phyloP scores from a whole-genome alignment of 108 stramenopile genomes.

The Craspedostauros australis region DNA sequence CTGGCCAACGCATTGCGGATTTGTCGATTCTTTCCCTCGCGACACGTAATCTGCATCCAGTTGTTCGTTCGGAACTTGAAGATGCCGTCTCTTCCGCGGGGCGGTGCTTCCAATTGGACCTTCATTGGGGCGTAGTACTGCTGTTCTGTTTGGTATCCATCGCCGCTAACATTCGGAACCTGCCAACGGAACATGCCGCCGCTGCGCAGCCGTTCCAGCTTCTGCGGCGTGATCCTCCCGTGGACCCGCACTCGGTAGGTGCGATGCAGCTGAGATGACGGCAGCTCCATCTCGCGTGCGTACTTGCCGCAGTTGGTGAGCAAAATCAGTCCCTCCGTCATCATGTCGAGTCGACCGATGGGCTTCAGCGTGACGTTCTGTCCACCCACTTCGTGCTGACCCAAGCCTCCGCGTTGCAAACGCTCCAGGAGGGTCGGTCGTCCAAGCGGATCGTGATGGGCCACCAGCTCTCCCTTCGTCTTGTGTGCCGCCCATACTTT shows the following conservation, averaged over 20 bases:
- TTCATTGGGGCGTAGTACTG: constrained; percentile 51
- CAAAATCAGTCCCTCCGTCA: constrained; percentile 73
- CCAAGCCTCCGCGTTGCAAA: constrained; percentile 56
- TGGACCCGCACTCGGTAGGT: constrained; percentile 72
- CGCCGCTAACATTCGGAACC: too few species aligned
- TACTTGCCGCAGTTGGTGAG: constrained; percentile 73
- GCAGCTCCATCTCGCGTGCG: constrained; percentile 67
- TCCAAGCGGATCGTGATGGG: constrained; percentile 67
- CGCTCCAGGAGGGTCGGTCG: constrained; percentile 68
- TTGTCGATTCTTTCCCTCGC: constrained; percentile 66
- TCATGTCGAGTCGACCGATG: constrained; percentile 73
- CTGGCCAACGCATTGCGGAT: constrained; percentile 61
- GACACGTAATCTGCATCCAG: constrained; percentile 66
- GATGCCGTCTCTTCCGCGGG: constrained; percentile 4
- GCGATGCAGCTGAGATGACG: constrained; percentile 55
- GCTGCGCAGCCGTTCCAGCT: constrained; percentile 46
- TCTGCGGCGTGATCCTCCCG: constrained; percentile 47
- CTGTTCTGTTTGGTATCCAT: background rate
- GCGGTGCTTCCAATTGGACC: constrained; percentile 40
- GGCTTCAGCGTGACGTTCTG: constrained; percentile 42
- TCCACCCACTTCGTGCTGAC: constrained; percentile 10
- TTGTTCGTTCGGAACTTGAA: constrained; percentile 47
- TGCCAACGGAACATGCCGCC: constrained; percentile 26
- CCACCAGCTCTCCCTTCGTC: constrained; percentile 59
- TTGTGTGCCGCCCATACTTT: constrained; percentile 69